These are phyloP conservation scores for Aspergillus pseudotamarii DNA, from an alignment of 2,329 filamentous ascomycete species.

Conservation along the genomic window DNA sequence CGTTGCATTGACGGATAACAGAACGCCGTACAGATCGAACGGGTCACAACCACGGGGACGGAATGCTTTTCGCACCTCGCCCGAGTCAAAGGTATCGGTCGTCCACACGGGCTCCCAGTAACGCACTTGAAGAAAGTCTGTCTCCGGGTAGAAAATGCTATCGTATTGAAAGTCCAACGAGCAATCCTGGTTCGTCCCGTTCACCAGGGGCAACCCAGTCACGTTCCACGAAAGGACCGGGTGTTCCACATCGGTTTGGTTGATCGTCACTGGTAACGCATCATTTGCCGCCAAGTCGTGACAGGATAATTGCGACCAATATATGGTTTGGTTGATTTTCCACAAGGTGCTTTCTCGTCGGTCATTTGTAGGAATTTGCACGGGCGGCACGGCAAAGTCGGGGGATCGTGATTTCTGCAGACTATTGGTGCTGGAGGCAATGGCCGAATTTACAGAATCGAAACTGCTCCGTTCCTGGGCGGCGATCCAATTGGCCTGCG, in stretches of 20 bases:
- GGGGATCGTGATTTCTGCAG: slow-evolving; percentile 29
- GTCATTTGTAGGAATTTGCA: slow-evolving; percentile 31
- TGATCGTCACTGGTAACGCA: slow-evolving; percentile 25
- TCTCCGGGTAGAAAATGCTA: slow-evolving; percentile 31
- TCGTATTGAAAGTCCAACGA: slow-evolving; percentile 33
- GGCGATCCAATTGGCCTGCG: slow-evolving; percentile 35
- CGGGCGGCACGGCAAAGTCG: slow-evolving; percentile 34
- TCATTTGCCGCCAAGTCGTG: slow-evolving; percentile 23
- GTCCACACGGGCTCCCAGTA: slow-evolving; percentile 37
- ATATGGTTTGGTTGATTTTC: slow-evolving; percentile 36
- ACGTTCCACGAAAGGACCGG: slow-evolving; percentile 33
- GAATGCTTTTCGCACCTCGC: slow-evolving; percentile 25
- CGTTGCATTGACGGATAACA: slow-evolving; percentile 35
- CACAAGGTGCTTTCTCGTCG: slow-evolving; percentile 30
- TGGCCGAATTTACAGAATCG: slow-evolving; percentile 25
- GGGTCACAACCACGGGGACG: slow-evolving; percentile 29
- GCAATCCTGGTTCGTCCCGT: slow-evolving; percentile 22
- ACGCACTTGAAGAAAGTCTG: slow-evolving; percentile 36
- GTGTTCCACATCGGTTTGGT: slow-evolving; percentile 18
- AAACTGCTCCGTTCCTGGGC: slow-evolving; percentile 29
- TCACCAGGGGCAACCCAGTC: slow-evolving; percentile 25
- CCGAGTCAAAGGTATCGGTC: slow-evolving; percentile 11
- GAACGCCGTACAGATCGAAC: slow-evolving; percentile 37
- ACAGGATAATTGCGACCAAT: slow-evolving; percentile 34
- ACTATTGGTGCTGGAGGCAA: slow-evolving; percentile 18